A percentile compares a stretch with the other conserved stretches of the same genome.
phyloP scores from a whole-genome alignment of 345 rosid genomes.

The Triadica sebifera region DNA sequence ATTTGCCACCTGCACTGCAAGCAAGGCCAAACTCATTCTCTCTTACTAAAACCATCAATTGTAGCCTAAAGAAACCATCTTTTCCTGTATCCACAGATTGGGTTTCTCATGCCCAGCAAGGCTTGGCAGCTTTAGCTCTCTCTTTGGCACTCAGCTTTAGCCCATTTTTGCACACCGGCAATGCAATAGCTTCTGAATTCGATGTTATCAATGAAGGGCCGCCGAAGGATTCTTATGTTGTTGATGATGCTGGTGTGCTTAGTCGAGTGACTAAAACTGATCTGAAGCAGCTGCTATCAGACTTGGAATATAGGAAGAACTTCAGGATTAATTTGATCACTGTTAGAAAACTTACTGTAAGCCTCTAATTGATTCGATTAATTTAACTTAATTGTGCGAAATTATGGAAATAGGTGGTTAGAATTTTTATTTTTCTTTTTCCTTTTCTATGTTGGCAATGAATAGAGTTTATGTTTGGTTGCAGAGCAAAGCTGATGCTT shows the following conservation, averaged over 20 bases:
- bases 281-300: constrained; percentile 74
- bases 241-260: constrained; percentile 96
- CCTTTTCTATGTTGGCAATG: constrained; percentile 2
- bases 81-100: constrained; percentile 37
- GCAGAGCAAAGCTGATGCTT: constrained; percentile 99
- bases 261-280: constrained; percentile 83
- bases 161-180: constrained; percentile 46
- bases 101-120: constrained; percentile 68
- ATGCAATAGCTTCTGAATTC: constrained; percentile 84
- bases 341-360: constrained; percentile 90
- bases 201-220: constrained; percentile 85
- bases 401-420: not conserved
- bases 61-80: constrained; percentile 43
- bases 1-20: constrained; percentile 38
- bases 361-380: constrained; percentile 15
- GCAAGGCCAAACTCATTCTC: constrained; percentile 40
- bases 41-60: constrained; percentile 40
- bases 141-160: constrained; percentile 75
- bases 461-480: constrained; percentile 19
- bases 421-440: too few species aligned
- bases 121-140: constrained; percentile 73
- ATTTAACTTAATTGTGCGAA: not conserved
- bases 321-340: constrained; percentile 70
- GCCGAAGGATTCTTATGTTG: constrained; percentile 70
- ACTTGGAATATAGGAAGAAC: constrained; percentile 88